A percentile compares a stretch with the other conserved stretches of the same genome.
These are phyloP conservation scores for Paragyromitra xinjiangensis DNA, from an alignment of 495 filamentous ascomycete species.

Conservation along the genomic window DNA sequence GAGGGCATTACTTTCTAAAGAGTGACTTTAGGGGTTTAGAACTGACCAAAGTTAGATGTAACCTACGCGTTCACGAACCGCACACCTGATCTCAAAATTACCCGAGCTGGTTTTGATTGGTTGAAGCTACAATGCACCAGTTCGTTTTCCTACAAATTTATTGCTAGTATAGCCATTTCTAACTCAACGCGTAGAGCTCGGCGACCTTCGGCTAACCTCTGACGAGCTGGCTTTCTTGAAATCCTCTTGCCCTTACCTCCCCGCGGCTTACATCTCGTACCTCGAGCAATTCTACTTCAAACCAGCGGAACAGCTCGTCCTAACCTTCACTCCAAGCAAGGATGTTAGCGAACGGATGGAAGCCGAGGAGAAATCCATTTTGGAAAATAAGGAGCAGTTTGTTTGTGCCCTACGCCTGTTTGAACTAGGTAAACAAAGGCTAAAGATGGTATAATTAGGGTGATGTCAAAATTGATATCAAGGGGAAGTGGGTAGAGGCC, in stretches of 20 bases:
- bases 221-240: constrained; percentile 84
- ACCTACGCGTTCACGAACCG: constrained; percentile 95
- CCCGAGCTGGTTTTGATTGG: constrained; percentile 83
- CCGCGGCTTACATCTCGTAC: constrained; percentile 76
- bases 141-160: constrained; percentile 58
- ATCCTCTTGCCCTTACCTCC: constrained; percentile 82
- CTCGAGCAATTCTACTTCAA: constrained; percentile 80
- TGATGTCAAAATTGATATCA: constrained; percentile 74
- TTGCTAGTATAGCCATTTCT: constrained; percentile 5
- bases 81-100: constrained; percentile 91
- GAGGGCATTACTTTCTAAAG: neutral
- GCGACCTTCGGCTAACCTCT: constrained; percentile 74
- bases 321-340: constrained; percentile 71
- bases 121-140: constrained; percentile 81
- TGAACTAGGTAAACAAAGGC: neutral
- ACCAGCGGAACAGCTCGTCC: constrained; percentile 78
- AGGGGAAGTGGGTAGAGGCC: constrained; percentile 89
- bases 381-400: constrained; percentile 37
- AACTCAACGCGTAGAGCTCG: constrained; percentile 68
- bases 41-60: constrained; percentile 66
- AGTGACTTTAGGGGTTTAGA: neutral
- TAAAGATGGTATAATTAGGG: constrained; percentile 61
- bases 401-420: constrained; percentile 23
- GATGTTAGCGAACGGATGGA: constrained; percentile 70
- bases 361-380: constrained; percentile 62